These are phyloP conservation scores for Urtica urens DNA, from an alignment of 306 rosid genomes.

Conservation along the genomic window DNA sequence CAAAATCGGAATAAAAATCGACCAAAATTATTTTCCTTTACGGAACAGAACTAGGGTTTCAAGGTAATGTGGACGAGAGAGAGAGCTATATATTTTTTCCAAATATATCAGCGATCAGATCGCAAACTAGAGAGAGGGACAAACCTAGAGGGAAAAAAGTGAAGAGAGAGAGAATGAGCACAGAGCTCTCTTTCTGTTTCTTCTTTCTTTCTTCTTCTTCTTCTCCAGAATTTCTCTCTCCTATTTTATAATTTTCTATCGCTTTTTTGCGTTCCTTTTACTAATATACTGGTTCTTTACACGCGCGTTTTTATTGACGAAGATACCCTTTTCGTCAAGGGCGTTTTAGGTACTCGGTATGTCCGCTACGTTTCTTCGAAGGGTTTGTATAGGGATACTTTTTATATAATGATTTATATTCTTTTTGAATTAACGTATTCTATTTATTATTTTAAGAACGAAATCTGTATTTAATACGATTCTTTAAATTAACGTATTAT, in stretches of 20 bases:
- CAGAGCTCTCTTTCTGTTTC: constrained; percentile 8
- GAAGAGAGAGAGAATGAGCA: constrained; percentile 16
- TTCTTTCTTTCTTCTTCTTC: constrained; percentile 2
- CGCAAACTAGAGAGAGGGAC: constrained; percentile 24
- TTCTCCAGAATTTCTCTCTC: constrained; percentile 10
- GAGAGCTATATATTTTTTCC: constrained; percentile 34
- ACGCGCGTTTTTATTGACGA: not conserved
- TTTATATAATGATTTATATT: too few relatives aligned
- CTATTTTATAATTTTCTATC: constrained; percentile 6
- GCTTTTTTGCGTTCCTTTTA: not conserved
- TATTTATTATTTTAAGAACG: too few relatives aligned
- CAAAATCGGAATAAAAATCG: constrained; percentile 13
- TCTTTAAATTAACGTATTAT: too few relatives aligned
- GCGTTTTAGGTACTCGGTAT: not conserved
- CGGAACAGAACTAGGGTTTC: constrained; percentile 10
- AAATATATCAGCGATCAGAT: constrained; percentile 53
- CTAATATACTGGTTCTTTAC: not conserved
- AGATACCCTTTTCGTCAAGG: not conserved
- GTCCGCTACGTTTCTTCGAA: too few relatives aligned
- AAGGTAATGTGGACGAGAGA: not conserved
- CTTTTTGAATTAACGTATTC: too few relatives aligned
- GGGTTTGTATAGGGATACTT: too few relatives aligned
- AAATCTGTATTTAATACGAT: too few relatives aligned
- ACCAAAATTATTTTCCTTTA: constrained; percentile 4
- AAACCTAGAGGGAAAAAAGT: constrained; percentile 16